Conservation (phyloP, 208 protist species). For the Trypanosomatidae sp. region DNA sequence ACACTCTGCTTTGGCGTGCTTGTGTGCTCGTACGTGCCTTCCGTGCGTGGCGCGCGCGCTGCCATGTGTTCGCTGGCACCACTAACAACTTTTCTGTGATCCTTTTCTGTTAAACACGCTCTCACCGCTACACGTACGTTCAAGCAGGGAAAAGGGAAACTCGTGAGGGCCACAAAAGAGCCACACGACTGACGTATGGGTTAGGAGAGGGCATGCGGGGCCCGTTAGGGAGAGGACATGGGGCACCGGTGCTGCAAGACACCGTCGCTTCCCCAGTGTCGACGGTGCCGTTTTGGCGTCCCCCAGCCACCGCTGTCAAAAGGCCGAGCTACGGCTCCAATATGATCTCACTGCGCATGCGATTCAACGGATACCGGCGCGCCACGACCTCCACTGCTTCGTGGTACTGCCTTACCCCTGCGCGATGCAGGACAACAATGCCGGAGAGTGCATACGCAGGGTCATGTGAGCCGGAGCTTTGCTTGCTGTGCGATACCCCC, state of each 20-base stretch:
- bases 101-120: neutral
- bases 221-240: neutral
- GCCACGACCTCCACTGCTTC: neutral
- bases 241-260: neutral
- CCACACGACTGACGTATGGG: neutral
- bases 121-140: neutral
- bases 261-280: neutral
- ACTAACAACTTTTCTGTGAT: neutral
- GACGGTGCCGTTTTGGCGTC: neutral
- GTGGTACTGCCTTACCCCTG: neutral
- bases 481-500: constrained; percentile 34
- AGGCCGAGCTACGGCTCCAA: neutral
- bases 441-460: neutral
- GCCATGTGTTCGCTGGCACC: neutral
- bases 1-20: neutral
- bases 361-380: neutral
- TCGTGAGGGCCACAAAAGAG: neutral
- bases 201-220: neutral
- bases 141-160: neutral
- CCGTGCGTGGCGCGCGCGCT: neutral
- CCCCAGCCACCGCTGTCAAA: neutral
- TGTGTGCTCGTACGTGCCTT: neutral
- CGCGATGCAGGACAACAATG: neutral
- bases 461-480: constrained; percentile 4
- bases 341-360: neutral